Evolutionary conservation across 148 eudicot genomes (phyloP).

Genomic region (Persicaria tinctoria): DNA sequence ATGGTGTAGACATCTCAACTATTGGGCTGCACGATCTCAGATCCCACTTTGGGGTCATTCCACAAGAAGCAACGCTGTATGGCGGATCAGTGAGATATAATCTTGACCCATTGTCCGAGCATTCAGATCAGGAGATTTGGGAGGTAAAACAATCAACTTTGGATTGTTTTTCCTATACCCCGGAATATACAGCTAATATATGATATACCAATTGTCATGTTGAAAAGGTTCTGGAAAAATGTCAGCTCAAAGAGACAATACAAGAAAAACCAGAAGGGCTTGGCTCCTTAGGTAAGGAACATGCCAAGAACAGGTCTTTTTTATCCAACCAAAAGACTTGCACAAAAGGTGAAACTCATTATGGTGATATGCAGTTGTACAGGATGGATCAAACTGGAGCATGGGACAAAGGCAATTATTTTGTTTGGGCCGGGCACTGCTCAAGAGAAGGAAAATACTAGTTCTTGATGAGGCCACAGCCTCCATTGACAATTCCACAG

Average conservation of each 20-base stretch:
- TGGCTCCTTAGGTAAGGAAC: conserved; percentile 29
- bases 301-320: neutral
- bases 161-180: neutral
- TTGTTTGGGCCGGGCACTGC: conserved; percentile 48
- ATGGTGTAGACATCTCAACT: conserved; percentile 14
- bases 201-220: neutral
- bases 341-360: neutral
- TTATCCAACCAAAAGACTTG: neutral
- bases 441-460: conserved; percentile 41
- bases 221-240: conserved; percentile 34
- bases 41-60: conserved; percentile 14
- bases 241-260: conserved; percentile 31
- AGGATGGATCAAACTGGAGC: conserved; percentile 69
- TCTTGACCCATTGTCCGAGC: conserved; percentile 35
- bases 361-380: conserved; percentile 28
- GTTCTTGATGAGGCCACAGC: conserved; percentile 68
- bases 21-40: conserved; percentile 19
- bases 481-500: conserved; percentile 56
- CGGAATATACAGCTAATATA: neutral
- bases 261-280: conserved; percentile 31
- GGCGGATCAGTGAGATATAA: conserved; percentile 34
- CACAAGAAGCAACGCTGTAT: conserved; percentile 16
- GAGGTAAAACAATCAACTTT: conserved; percentile 15
- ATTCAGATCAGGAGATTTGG: conserved; percentile 35
- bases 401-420: conserved; percentile 57